Evolutionary conservation across 1,284 basidiomycete genomes (phyloP).

Genomic region (Rhodotorula sp.): DNA sequence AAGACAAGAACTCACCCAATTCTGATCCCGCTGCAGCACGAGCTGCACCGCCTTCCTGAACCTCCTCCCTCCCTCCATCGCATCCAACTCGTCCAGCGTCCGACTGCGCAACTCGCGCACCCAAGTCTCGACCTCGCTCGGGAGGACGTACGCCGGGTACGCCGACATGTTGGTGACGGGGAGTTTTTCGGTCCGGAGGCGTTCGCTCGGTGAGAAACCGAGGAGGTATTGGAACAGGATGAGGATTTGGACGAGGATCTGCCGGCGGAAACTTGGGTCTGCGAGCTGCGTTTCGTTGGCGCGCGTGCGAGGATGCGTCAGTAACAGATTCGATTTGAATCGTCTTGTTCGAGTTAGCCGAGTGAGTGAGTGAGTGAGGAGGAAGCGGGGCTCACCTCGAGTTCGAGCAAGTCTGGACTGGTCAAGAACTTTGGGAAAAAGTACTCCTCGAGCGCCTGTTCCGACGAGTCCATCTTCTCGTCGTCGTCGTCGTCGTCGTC

Average conservation of each 20-base stretch:
- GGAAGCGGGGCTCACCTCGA: slow-evolving; percentile 62
- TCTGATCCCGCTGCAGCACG: slow-evolving; percentile 74
- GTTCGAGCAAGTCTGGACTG: slow-evolving; percentile 75
- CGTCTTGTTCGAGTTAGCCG: not conserved
- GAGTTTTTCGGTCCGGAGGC: slow-evolving; percentile 60
- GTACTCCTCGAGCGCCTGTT: slow-evolving; percentile 60
- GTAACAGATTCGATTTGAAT: not conserved
- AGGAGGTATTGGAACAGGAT: slow-evolving; percentile 78
- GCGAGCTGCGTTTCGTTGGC: slow-evolving; percentile 60
- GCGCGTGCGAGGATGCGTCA: not conserved
- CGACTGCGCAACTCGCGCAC: slow-evolving; percentile 18
- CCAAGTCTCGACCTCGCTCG: slow-evolving; percentile 16
- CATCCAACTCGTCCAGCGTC: slow-evolving; percentile 25
- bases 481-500: slow-evolving; percentile 49
- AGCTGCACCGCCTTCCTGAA: slow-evolving; percentile 69
- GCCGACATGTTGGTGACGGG: slow-evolving; percentile 57
- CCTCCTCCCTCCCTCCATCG: slow-evolving; percentile 27
- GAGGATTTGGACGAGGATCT: slow-evolving; percentile 80
- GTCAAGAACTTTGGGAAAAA: slow-evolving; percentile 91
- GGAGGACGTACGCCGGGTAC: slow-evolving; percentile 9
- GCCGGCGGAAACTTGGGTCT: slow-evolving; percentile 84
- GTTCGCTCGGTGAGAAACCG: slow-evolving; percentile 68
- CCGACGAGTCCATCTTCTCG: slow-evolving; percentile 61
- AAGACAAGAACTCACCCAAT: slow-evolving; percentile 61
- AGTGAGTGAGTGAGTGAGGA: not conserved